Percentiles rank a stretch among this genome's conserved stretches.
These are phyloP conservation scores for Globisporangium megalacanthum DNA, from an alignment of 352 stramenopile genomes.

Conservation along the genomic window DNA sequence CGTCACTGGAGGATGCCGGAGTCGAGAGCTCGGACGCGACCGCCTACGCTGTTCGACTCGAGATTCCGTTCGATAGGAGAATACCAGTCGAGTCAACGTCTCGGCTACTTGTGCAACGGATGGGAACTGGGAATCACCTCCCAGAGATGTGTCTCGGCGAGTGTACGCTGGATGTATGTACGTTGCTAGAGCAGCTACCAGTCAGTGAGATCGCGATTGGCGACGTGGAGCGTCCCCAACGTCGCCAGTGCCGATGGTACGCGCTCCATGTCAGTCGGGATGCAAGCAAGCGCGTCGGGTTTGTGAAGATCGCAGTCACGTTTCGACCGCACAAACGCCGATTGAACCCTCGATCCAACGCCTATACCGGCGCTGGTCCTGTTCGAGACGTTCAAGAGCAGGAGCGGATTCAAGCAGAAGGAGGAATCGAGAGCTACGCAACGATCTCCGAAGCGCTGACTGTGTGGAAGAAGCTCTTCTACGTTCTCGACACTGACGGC, in stretches of 20 bases:
- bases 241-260: slow-evolving; percentile 12
- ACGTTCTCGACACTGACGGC: slow-evolving; percentile 43
- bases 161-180: slow-evolving; percentile 14
- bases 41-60: not conserved
- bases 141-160: slow-evolving; percentile 27
- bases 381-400: not conserved
- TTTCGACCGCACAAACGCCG: slow-evolving; percentile 6
- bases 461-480: slow-evolving; percentile 73
- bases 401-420: no score
- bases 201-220: not conserved
- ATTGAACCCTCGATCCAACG: not conserved
- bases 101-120: slow-evolving; percentile 15
- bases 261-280: slow-evolving; percentile 20
- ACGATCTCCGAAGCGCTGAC: slow-evolving; percentile 21
- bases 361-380: not conserved
- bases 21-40: no score
- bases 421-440: not conserved
- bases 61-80: slow-evolving; percentile 8
- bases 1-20: not conserved
- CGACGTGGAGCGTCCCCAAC: not conserved
- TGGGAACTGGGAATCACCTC: slow-evolving; percentile 18
- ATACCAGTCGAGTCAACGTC: not conserved
- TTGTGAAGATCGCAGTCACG: slow-evolving; percentile 16
- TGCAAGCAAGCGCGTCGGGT: slow-evolving; percentile 8
- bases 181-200: slow-evolving; percentile 1